Base-by-base conservation (phyloP, 2,329 filamentous ascomycete genomes). In the Aspergillus felis region DNA sequence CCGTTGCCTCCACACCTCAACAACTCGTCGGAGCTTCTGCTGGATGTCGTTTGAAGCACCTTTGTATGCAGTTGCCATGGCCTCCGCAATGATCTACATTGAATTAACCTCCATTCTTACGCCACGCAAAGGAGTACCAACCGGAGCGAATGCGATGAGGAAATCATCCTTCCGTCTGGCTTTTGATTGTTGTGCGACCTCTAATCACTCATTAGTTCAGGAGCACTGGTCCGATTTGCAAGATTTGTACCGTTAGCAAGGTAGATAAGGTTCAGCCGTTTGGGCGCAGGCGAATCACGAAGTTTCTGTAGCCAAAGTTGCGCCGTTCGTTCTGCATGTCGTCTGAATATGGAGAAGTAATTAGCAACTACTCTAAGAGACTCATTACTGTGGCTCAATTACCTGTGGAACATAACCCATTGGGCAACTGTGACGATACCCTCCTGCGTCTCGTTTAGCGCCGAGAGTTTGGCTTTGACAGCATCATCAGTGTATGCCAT, bases 331-430 rank as follows among this genome's bases (percentile, higher is more conserved):
- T 96, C 91, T 54, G 95, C 93, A 77, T 97, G 90, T 73, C 94
- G 87, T 74, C 93, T 97, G 59, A 61, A 61, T 32, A 56, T 58
- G n/a, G 20, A n/a, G 17, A 54, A 50, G 22, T 42, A 24, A 46
- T 71, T 58, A 69, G 63, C 42, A 52, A 41, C 12, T 46, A 46
- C 35, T 38, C 74, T 61, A 14, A 32, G 29, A 14, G 12, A 17
- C 32, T 35, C 32, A 53, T 56, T 42, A 38, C 46, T 28, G 41
- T 50, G 48, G 54, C 56, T 50, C 46, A 57, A 64, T 65, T 86
- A 96, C 92, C 92, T 89, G 78, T 99, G 93, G 74, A 99, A 99
- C 89, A 99, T 95, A 61, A 99, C 94, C 95, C 95, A 99, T 86
- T 97, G 93, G 57, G 94, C 92, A 61, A 96, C 92, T 38, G 91